phyloP scores from a whole-genome alignment of 2,329 filamentous ascomycete species.

The Lachnellula cervina region DNA sequence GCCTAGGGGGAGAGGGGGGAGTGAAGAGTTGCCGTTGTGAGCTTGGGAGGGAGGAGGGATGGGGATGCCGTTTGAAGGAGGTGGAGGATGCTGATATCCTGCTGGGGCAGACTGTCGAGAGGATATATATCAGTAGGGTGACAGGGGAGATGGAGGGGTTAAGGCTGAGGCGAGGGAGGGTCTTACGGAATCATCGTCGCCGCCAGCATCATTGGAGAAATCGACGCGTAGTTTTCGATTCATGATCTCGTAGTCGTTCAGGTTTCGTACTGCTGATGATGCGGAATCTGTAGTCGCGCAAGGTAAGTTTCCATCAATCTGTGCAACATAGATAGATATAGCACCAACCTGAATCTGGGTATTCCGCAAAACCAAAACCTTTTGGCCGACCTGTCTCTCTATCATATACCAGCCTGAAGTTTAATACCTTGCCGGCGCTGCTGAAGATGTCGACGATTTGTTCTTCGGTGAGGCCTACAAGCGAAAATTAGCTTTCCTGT shows the following conservation, averaged over 20 bases:
- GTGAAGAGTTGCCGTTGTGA: conserved; percentile 41
- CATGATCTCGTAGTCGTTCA: conserved; percentile 95
- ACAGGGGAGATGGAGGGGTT: background rate
- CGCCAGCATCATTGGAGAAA: conserved; percentile 78
- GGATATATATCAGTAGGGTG: background rate
- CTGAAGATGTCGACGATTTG: conserved; percentile 93
- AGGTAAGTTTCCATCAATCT: background rate
- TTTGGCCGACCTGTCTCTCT: conserved; percentile 91
- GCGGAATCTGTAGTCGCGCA: conserved; percentile 57
- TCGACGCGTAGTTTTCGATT: conserved; percentile 91
- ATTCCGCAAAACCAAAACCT: conserved; percentile 95
- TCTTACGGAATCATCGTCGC: conserved; percentile 51
- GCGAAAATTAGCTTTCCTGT: background rate
- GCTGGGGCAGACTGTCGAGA: conserved; percentile 27
- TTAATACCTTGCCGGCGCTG: conserved; percentile 82
- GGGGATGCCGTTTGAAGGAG: conserved; percentile 34
- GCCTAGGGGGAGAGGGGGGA: conserved; percentile 80
- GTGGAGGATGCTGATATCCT: conserved; percentile 30
- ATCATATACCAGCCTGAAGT: conserved; percentile 92
- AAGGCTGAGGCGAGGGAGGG: background rate
- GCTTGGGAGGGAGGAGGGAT: conserved; percentile 28
- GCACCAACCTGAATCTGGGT: conserved; percentile 72
- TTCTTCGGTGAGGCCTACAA: conserved; percentile 85
- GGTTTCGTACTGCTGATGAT: conserved; percentile 87
- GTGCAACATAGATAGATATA: background rate